phyloP scores from a whole-genome alignment of 2,329 filamentous ascomycete species.

The Fusarium mundagurra region DNA sequence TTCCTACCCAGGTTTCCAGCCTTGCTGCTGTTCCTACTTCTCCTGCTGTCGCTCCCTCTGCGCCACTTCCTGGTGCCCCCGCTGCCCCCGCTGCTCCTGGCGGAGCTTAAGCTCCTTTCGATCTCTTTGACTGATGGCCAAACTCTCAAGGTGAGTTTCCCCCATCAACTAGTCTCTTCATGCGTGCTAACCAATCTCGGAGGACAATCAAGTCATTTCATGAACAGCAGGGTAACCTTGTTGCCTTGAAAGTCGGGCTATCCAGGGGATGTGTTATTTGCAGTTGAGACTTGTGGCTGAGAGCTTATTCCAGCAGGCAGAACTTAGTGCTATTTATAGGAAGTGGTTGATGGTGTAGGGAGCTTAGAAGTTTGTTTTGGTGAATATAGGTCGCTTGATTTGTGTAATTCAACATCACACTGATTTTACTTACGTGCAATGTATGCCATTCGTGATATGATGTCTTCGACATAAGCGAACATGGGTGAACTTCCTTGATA shows the following conservation, averaged over 20 bases:
- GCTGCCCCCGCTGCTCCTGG: neutral
- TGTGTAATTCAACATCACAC: neutral
- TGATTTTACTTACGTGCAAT: neutral
- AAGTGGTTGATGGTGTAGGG: neutral
- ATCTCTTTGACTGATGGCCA: accelerated
- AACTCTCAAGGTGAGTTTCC: neutral
- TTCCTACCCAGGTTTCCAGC: neutral
- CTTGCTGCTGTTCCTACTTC: neutral
- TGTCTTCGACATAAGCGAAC: neutral
- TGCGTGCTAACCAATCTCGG: neutral
- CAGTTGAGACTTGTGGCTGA: neutral
- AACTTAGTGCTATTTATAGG: neutral
- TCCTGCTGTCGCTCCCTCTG: too few relatives aligned
- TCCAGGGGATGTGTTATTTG: neutral
- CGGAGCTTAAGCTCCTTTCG: neutral
- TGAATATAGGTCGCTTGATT: neutral
- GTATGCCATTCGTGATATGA: accelerated
- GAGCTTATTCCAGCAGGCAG: neutral
- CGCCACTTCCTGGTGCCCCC: neutral
- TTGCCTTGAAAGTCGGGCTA: neutral
- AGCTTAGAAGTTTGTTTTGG: neutral
- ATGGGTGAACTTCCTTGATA: neutral
- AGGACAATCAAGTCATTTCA: neutral
- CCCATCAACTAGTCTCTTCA: neutral
- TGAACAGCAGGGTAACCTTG: too few relatives aligned